These are phyloP conservation scores for Chiua virens DNA, from an alignment of 768 basidiomycete genomes.

Conservation along the genomic window DNA sequence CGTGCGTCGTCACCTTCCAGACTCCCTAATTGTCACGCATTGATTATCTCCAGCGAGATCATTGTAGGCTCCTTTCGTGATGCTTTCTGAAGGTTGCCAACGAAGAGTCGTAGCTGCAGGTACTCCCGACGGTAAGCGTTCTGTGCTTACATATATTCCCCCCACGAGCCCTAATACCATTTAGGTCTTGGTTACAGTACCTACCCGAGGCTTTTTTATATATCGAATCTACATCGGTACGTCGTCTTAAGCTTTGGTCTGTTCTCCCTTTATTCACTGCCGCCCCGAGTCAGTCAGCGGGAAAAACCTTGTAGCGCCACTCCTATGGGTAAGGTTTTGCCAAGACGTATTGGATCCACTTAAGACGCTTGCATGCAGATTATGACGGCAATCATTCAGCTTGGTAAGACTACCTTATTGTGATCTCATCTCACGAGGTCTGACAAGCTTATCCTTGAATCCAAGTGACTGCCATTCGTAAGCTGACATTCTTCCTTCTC, in stretches of 20 bases:
- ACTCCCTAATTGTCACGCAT: no score
- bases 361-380: background rate
- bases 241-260: background rate
- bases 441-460: background rate
- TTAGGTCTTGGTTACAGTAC: background rate
- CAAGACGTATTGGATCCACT: background rate
- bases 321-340: background rate
- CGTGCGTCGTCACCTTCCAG: background rate
- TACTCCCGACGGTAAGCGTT: no score
- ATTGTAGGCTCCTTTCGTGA: background rate
- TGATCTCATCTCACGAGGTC: no score
- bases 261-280: no score
- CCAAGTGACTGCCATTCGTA: background rate
- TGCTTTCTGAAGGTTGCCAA: no score
- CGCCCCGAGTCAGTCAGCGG: background rate
- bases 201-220: background rate
- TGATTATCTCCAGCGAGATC: background rate
- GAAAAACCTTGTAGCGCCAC: background rate
- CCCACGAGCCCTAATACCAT: background rate
- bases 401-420: background rate
- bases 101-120: no score
- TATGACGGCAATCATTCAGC: background rate
- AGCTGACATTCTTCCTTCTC: background rate
- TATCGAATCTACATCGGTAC: conserved; percentile 1
- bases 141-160: background rate